Evolutionary conservation across 139 green algal genomes (phyloP), one percentile per base, ranked within the genome.

Genomic region (Volvox reticuliferus): DNA sequence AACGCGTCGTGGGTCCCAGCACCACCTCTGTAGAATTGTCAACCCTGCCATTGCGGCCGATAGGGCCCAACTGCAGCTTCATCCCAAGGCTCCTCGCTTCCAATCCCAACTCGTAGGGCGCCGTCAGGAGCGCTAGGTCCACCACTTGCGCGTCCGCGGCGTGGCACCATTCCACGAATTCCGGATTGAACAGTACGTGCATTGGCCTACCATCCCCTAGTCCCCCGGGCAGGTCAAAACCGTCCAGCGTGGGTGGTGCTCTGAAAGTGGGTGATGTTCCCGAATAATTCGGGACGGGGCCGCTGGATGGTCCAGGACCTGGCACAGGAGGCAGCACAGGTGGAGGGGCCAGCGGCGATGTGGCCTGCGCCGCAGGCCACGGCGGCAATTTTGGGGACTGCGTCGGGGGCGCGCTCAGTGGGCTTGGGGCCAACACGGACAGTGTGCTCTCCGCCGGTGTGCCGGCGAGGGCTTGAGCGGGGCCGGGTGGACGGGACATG

Each of bases 121-220:
- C 12, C 3, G 36, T 6, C 69, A 89, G 68, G 22, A 89, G 69
- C 37, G 69, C 36, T 2, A 82, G 69, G n/a, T 89, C 85, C 24
- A 89, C 37, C 69, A 75, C 44, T 21, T 82, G 85, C 19, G 26
- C 1, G 14, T 82, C 85, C 22, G 3, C 6, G 0, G 44, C 20
- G 36, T 24, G 26, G 30, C 85, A 89, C 44, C 69, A 82, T n/a
- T 89, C 85, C 37, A 71, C 44, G n/a, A 30, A 89, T 13, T 82
- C 37, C 37, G 18, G 85, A 50, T 89, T 89, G 37, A 75, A 82
- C 63, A 89, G 85, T 36, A 89, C 63, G 1, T 32, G 69, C n/a
- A 32, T 30, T 17, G 30, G 26, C 18, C 35, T 28, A 33, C 2
- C 30, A 30, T 37, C 36, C 12, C 19, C 81, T 19, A 24, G 32